Evolutionary conservation across 129 eudicot genomes (phyloP), one percentile per base, ranked within the genome.

Genomic region (Tagetes patula): DNA sequence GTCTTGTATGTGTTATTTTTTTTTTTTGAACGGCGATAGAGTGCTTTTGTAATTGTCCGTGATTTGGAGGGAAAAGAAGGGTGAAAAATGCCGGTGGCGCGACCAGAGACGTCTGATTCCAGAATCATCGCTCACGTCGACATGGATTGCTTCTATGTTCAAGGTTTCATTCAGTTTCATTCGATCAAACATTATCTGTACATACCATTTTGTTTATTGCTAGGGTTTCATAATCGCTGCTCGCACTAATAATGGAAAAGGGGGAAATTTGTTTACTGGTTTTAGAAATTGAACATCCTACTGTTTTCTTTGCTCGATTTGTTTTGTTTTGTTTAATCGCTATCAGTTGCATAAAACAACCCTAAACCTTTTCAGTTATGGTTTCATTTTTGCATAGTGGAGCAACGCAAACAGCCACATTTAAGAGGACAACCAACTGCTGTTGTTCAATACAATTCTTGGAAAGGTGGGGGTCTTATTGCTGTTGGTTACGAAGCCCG

Each of bases 61-160:
- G n/a, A n/a, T n/a, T 67, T 83, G 87, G 87, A 75, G 87, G 87
- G 87, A 78, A 83, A 48, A 20, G 8, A 38, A 4, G 30, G n/a
- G 65, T 30, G 34, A 71, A 65, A 69, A 56, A 93, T 93, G 98
- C 98, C 98, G 78, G 92, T 93, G 83, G 84, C 96, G 41, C 84
- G 91, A 72, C 92, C 96, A 11, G 92, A 87, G 20, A 75, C 91
- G 36, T 90, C 91, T 7, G 87, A 78, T 79, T 85, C 96, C 11
- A 85, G 98, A 49, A 85, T 94, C 74, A 94, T 94, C 41, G 98
- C 98, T 67, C 98, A 94, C 68, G 84, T 94, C 75, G 98, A 94
- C 81, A 94, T 94, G 96, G 98, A 93, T 65, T 90, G 98, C 84
- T 93, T 93, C 83, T 93, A 93, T 72, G 98, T 93, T 46, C 98